Conservation (phyloP, 805 yeast genomes). For the Yarrowia yakushimensis region DNA sequence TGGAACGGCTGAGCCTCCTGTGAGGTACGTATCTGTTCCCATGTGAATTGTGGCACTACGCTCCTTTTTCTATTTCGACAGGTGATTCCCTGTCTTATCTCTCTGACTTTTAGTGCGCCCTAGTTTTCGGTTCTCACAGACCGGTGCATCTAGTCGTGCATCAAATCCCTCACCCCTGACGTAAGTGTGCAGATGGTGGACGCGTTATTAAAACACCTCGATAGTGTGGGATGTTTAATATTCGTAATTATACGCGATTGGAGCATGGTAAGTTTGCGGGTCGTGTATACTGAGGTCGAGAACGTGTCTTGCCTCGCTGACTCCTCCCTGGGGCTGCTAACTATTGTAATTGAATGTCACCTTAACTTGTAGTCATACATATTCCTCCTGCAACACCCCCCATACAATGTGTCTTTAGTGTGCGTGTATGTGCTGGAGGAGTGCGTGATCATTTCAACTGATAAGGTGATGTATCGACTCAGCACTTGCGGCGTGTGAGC, state of each 20-base stretch:
- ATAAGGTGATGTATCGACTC: neutral
- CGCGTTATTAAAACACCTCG: neutral
- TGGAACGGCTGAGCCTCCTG: slow-evolving; percentile 6
- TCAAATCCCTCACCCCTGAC: slow-evolving; percentile 24
- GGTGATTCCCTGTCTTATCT: neutral
- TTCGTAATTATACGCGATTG: neutral
- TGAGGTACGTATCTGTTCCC: neutral
- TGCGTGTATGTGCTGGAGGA: too few species aligned
- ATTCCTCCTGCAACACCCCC: too few species aligned
- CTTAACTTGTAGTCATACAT: too few species aligned
- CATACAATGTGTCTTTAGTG: too few species aligned
- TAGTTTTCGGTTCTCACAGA: neutral
- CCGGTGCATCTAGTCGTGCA: slow-evolving; percentile 10
- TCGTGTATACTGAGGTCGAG: neutral
- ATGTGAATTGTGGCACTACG: neutral
- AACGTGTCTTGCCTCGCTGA: too few species aligned
- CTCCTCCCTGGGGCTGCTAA: too few species aligned
- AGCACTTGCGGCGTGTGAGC: neutral
- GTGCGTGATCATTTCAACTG: too few species aligned
- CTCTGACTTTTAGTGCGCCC: neutral
- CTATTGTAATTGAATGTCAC: too few species aligned
- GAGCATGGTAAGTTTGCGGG: neutral
- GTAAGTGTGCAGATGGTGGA: slow-evolving; percentile 19
- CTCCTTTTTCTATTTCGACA: neutral
- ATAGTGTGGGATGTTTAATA: neutral